phyloP scores from a whole-genome alignment of 2,329 filamentous ascomycete species.

The Pseudogymnoascus sp. region DNA sequence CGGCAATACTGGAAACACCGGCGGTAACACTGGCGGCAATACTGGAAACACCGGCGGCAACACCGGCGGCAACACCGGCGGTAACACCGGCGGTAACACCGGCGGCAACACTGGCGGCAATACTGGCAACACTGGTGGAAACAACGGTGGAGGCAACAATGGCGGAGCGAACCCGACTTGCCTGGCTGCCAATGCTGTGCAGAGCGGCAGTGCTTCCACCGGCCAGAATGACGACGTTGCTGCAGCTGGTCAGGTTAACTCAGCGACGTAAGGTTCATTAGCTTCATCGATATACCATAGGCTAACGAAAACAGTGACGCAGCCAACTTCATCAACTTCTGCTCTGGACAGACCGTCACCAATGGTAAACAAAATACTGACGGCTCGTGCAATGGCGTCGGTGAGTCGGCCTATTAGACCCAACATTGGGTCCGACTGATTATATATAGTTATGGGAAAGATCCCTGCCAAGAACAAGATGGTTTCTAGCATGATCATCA shows the following conservation, averaged over 20 bases:
- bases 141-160: conserved; percentile 13
- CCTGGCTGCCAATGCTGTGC: conserved; percentile 28
- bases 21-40: conserved; percentile 13
- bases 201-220: conserved; percentile 27
- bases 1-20: conserved; percentile 15
- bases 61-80: conserved; percentile 15
- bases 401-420: conserved; percentile 14
- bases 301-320: conserved; percentile 37
- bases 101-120: conserved; percentile 12
- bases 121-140: conserved; percentile 17
- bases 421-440: not conserved
- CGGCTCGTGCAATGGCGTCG: conserved; percentile 49
- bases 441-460: conserved; percentile 24
- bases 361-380: conserved; percentile 47
- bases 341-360: conserved; percentile 36
- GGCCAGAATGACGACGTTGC: conserved; percentile 35
- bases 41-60: conserved; percentile 5
- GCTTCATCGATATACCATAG: not conserved
- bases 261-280: conserved; percentile 23
- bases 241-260: conserved; percentile 24
- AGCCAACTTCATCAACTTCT: conserved; percentile 25
- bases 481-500: conserved; percentile 25
- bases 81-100: conserved; percentile 14
- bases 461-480: conserved; percentile 26
- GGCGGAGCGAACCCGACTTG: conserved; percentile 27